Conservation (phyloP, 768 basidiomycete species). For the Phlebiopsis flavidoalba region DNA sequence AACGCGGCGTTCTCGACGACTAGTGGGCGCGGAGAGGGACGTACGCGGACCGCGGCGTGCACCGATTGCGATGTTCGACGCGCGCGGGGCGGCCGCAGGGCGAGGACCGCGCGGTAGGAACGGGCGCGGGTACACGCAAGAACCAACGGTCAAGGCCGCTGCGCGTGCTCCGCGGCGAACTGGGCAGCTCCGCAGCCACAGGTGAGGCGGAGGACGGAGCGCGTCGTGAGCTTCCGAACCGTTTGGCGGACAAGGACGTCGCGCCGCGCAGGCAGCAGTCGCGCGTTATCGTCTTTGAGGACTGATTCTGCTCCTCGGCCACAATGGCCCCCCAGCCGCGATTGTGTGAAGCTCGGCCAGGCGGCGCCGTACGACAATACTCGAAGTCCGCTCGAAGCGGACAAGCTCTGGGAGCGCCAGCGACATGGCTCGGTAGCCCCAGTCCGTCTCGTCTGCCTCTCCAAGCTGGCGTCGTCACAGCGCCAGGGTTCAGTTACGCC, state of each 20-base stretch:
- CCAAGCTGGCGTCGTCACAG: background rate
- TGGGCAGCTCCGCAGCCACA: slow-evolving; percentile 50
- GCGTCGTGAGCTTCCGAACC: slow-evolving; percentile 71
- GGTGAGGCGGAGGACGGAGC: slow-evolving; percentile 44
- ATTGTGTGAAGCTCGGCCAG: slow-evolving; percentile 83
- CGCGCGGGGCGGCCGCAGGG: slow-evolving; percentile 45
- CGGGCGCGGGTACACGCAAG: slow-evolving; percentile 69
- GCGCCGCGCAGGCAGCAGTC: slow-evolving; percentile 87
- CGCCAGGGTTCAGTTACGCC: slow-evolving; percentile 11
- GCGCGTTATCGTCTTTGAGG: slow-evolving; percentile 98
- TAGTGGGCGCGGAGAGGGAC: slow-evolving; percentile 57
- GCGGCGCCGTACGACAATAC: slow-evolving; percentile 78
- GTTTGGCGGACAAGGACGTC: slow-evolving; percentile 81
- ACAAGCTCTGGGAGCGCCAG: slow-evolving; percentile 80
- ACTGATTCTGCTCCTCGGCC: slow-evolving; percentile 86
- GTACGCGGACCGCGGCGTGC: slow-evolving; percentile 66
- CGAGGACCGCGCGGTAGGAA: slow-evolving; percentile 47
- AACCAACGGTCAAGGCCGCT: slow-evolving; percentile 87
- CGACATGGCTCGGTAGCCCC: slow-evolving; percentile 37
- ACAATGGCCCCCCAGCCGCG: too few relatives aligned
- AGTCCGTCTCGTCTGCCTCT: slow-evolving; percentile 42
- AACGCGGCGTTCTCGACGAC: slow-evolving; percentile 46
- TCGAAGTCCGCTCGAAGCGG: slow-evolving; percentile 64
- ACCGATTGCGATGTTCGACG: slow-evolving; percentile 82
- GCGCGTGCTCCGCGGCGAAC: slow-evolving; percentile 64